phyloP scores from a whole-genome alignment of 2,329 filamentous ascomycete species.

The Nannizzia gypsea region DNA sequence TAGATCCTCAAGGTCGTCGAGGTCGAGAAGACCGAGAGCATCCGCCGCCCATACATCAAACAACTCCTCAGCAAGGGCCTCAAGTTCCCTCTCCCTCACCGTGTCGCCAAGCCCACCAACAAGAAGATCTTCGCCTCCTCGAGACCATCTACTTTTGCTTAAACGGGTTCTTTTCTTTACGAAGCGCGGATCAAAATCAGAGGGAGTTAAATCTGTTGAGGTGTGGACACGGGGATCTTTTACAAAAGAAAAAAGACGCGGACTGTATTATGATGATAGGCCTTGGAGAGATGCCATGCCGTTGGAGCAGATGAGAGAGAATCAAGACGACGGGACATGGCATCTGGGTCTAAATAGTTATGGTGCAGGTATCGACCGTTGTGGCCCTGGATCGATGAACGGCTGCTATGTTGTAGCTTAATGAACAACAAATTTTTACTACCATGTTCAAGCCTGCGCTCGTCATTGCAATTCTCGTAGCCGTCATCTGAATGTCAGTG shows the following conservation, averaged over 20 bases:
- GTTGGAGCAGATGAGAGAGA: not conserved
- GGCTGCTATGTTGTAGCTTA: constrained; percentile 5
- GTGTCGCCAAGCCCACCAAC: constrained; percentile 66
- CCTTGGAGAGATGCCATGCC: not conserved
- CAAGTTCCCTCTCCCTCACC: constrained; percentile 98
- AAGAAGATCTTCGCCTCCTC: constrained; percentile 88
- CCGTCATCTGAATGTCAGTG: too few relatives aligned
- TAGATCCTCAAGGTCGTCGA: constrained; percentile 98
- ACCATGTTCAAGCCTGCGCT: not conserved
- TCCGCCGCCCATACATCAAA: constrained; percentile 99
- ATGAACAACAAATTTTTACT: constrained; percentile 6
- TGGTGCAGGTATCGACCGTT: not conserved
- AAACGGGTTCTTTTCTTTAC: constrained; percentile 37
- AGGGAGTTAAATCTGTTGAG: not conserved
- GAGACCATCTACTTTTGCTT: constrained; percentile 96
- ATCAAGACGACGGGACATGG: not conserved
- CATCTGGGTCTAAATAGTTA: not conserved
- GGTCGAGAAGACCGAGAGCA: constrained; percentile 82
- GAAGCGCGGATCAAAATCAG: constrained; percentile 1
- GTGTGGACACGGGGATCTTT: too few relatives aligned
- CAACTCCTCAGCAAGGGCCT: constrained; percentile 92
- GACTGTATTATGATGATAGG: constrained; percentile 1
- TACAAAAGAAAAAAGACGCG: not conserved
- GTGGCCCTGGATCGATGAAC: constrained; percentile 2
- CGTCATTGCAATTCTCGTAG: too few relatives aligned